Conservation (phyloP, 2,329 filamentous ascomycete genomes). For the Bertia moriformis region DNA sequence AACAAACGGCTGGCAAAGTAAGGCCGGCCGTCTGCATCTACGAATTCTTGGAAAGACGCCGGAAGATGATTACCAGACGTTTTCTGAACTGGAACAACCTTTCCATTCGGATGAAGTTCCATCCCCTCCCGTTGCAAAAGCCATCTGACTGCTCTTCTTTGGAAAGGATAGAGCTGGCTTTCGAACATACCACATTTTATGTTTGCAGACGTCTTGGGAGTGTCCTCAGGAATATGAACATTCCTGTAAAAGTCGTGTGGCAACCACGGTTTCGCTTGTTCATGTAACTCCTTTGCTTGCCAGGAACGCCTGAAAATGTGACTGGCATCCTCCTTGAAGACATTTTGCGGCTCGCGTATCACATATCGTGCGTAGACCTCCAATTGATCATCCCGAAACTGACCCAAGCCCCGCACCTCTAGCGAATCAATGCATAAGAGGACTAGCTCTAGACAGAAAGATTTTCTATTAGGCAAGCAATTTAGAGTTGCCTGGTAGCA, state of each 20-base stretch:
- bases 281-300: no score
- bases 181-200: constrained; percentile 7
- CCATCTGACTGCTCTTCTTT: constrained; percentile 9
- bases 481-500: not conserved
- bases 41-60: constrained; percentile 14
- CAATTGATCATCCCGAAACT: not conserved
- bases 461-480: not conserved
- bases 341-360: no score
- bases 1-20: constrained; percentile 50
- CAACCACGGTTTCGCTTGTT: no score
- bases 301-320: no score
- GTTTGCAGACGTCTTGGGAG: constrained; percentile 3
- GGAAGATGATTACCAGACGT: constrained; percentile 1
- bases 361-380: no score
- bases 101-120: constrained; percentile 2
- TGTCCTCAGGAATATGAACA: constrained; percentile 6
- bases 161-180: constrained; percentile 9
- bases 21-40: constrained; percentile 15
- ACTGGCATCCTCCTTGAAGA: no score
- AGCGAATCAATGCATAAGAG: not conserved
- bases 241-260: constrained; percentile 8
- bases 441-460: not conserved
- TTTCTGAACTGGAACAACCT: not conserved
- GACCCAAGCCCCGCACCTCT: not conserved
- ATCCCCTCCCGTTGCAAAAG: constrained; percentile 10